Evolutionary conservation across 805 yeast genomes (phyloP), one percentile per base, ranked within the genome.

Genomic region (Saturnispora dispora): DNA sequence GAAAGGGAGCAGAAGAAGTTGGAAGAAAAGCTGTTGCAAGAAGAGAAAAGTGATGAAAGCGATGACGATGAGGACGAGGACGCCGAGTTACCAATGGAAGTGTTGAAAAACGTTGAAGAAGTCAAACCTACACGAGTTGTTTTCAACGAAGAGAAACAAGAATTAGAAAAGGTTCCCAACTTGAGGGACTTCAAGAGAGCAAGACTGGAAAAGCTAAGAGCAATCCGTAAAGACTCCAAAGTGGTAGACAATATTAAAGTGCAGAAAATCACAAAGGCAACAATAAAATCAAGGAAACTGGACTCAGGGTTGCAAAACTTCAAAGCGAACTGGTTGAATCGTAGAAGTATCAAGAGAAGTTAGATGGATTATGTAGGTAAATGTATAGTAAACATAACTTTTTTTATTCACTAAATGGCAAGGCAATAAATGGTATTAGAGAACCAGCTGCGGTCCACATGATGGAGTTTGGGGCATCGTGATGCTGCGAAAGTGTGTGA

Each of bases 401-500:
- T 18, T 37, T 37, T 37, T 37, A 45, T 33, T 42, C 51, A 23
- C 36, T 23, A 28, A 48, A 48, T 10, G 51, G 51, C 23, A 48
- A 25, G 17, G 45, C 47, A 8, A 48, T 20, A 7, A 48, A 28
- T 25, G 51, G 51, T 18, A 48, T 13, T n/a, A 48, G 23, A 5
- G 43, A 22, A 13, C 51, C 51, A 17, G 18, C 23, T 11, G 44
- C 7, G 17, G 47, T 42, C 28, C 32, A 48, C 40, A 8, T 25
- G n/a, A 43, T 22, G n/a, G 45, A 30, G 9, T 18, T 28, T 17
- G 39, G 33, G 5, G 41, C 22, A 48, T 20, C 50, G 53, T 35
- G 64, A 59, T 27, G 66, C 65, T 10, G 56, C 46, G 11, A 60
- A 63, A 82, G 71, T 3, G 83, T 78, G 59, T 85, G 87, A 56